Evolutionary conservation across 257 asterid species (phyloP).

Genomic region (Prunella vulgaris): DNA sequence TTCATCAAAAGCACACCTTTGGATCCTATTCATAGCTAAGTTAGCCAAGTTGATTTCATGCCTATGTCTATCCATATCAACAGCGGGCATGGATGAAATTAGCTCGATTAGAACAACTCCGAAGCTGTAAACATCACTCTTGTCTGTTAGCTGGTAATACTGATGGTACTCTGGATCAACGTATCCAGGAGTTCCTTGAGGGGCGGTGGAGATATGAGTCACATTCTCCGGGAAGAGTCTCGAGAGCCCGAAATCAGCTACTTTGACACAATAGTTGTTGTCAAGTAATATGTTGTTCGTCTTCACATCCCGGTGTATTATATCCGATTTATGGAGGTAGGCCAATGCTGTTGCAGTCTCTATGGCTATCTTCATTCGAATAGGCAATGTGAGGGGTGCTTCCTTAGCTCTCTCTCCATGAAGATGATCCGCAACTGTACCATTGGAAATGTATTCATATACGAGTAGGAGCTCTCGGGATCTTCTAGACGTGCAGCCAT

Average conservation of each 20-base stretch:
- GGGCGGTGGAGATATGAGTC: slow-evolving; percentile 69
- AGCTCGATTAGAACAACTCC: slow-evolving; percentile 71
- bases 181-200: slow-evolving; percentile 74
- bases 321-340: slow-evolving; percentile 60
- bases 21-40: slow-evolving; percentile 48
- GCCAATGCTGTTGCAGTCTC: slow-evolving; percentile 59
- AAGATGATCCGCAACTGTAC: slow-evolving; percentile 67
- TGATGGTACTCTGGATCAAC: slow-evolving; percentile 75
- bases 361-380: slow-evolving; percentile 58
- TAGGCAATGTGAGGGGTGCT: slow-evolving; percentile 40
- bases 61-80: slow-evolving; percentile 49
- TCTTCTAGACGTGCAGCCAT: slow-evolving; percentile 62
- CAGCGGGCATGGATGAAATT: slow-evolving; percentile 64
- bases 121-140: slow-evolving; percentile 70
- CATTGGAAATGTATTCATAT: slow-evolving; percentile 58
- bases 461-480: slow-evolving; percentile 67
- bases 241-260: slow-evolving; percentile 77
- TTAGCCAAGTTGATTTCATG: slow-evolving; percentile 62
- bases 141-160: slow-evolving; percentile 50
- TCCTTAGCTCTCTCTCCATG: slow-evolving; percentile 44
- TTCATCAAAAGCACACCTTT: slow-evolving; percentile 47
- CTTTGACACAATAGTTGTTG: slow-evolving; percentile 47
- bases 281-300: slow-evolving; percentile 64
- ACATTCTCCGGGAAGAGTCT: slow-evolving; percentile 50
- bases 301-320: slow-evolving; percentile 62